These are phyloP conservation scores for Hyaloperonospora arabidopsidis DNA, from an alignment of 352 stramenopile genomes.

Conservation along the genomic window DNA sequence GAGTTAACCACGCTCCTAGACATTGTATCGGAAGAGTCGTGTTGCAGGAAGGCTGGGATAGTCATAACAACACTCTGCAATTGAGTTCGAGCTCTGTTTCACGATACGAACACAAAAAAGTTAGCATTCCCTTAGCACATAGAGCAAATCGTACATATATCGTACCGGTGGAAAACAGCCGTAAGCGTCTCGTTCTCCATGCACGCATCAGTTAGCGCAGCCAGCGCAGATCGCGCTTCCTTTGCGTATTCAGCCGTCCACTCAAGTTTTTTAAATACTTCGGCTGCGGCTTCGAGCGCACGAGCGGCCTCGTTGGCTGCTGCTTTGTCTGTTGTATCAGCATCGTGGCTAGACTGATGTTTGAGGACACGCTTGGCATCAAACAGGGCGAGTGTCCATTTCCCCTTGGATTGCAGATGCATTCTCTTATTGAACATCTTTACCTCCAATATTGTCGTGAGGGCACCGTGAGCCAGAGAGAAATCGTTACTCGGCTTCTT, in stretches of 20 bases:
- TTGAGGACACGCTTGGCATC: slow-evolving; percentile 18
- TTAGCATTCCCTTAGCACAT: background rate
- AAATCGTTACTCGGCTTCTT: slow-evolving; percentile 10
- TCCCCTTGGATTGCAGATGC: background rate
- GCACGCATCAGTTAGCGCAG: slow-evolving; percentile 18
- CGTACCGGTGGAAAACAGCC: slow-evolving; percentile 19
- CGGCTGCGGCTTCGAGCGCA: slow-evolving; percentile 13
- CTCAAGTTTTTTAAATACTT: slow-evolving; percentile 9
- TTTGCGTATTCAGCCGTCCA: slow-evolving; percentile 8
- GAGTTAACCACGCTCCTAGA: background rate
- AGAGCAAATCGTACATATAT: background rate
- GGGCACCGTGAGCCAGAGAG: slow-evolving; percentile 8
- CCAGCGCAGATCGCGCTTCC: slow-evolving; percentile 14
- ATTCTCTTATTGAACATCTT: slow-evolving; percentile 10
- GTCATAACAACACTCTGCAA: slow-evolving; percentile 23
- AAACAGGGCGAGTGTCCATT: slow-evolving; percentile 13
- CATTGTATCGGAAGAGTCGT: background rate
- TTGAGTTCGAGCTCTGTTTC: slow-evolving; percentile 14
- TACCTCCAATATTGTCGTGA: slow-evolving; percentile 8
- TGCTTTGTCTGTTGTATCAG: slow-evolving; percentile 7
- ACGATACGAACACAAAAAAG: background rate
- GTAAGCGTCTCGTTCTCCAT: slow-evolving; percentile 21
- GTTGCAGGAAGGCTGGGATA: background rate
- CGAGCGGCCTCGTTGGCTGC: slow-evolving; percentile 15
- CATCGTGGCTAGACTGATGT: slow-evolving; percentile 6